Evolutionary conservation across 768 basidiomycete genomes (phyloP).

Genomic region (Hirschioporus abietinus): DNA sequence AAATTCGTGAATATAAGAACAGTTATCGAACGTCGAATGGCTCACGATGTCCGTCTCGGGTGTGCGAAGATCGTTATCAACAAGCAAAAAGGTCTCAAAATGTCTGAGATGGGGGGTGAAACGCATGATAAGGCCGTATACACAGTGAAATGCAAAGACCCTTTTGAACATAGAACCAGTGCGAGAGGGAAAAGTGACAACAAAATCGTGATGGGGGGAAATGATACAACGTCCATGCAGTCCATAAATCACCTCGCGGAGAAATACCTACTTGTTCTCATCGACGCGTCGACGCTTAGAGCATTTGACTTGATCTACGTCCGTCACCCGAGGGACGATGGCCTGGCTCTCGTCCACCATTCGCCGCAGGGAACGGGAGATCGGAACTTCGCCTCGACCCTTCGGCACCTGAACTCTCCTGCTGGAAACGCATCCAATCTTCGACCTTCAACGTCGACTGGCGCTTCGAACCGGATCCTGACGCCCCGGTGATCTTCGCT

Average conservation of each 20-base stretch:
- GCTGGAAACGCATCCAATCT: conserved; percentile 78
- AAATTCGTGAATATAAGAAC: background rate
- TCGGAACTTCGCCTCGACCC: conserved; percentile 30
- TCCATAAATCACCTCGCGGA: background rate
- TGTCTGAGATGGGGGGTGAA: background rate
- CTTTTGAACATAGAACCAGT: background rate
- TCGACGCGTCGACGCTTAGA: background rate
- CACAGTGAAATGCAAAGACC: background rate
- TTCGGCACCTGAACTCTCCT: conserved; percentile 31
- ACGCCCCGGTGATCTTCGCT: conserved; percentile 30
- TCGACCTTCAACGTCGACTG: conserved; percentile 77
- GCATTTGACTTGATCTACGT: background rate
- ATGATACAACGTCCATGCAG: background rate
- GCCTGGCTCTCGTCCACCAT: conserved; percentile 15
- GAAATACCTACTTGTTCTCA: background rate
- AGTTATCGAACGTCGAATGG: background rate
- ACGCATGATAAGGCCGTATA: background rate
- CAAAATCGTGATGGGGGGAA: background rate
- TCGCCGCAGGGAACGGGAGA: conserved; percentile 56
- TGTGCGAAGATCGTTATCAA: background rate
- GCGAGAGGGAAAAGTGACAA: background rate
- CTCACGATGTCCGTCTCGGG: background rate
- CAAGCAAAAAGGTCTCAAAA: background rate
- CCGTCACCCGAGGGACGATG: background rate
- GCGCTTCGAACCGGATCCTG: conserved; percentile 45